Conservation (phyloP, 2,329 filamentous ascomycete species). For the Aspergillus fumigatiaffinis region DNA sequence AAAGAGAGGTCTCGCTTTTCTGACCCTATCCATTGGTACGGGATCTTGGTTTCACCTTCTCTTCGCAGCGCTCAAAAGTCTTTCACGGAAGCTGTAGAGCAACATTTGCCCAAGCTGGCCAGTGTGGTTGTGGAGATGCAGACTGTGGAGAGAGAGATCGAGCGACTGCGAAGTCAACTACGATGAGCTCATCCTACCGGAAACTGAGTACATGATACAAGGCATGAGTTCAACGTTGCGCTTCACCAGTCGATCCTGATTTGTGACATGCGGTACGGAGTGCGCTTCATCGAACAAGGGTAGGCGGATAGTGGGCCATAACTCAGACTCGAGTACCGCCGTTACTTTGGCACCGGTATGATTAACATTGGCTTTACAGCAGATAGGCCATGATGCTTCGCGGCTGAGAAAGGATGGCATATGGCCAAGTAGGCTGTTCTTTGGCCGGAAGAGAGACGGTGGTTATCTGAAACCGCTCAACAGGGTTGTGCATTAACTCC, state of each 20-base stretch:
- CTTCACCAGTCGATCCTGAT: neutral
- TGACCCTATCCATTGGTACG: slow-evolving; percentile 48
- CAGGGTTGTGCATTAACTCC: neutral
- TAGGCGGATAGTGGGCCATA: neutral
- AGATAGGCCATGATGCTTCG: neutral
- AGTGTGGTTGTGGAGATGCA: slow-evolving; percentile 39
- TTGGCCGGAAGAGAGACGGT: no score
- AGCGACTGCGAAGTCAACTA: slow-evolving; percentile 24
- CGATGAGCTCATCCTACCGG: neutral
- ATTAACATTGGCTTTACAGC: neutral
- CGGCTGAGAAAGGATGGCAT: neutral
- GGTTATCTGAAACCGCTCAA: neutral
- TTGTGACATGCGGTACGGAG: neutral
- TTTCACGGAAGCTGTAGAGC: slow-evolving; percentile 39
- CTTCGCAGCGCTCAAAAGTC: slow-evolving; percentile 43
- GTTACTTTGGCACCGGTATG: neutral
- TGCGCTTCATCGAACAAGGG: neutral
- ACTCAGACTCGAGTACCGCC: neutral
- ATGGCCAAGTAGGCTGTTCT: neutral
- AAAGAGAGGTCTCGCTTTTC: slow-evolving; percentile 27
- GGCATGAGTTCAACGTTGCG: neutral
- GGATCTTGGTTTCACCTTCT: slow-evolving; percentile 44
- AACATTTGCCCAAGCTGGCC: slow-evolving; percentile 34
- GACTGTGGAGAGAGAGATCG: slow-evolving; percentile 37
- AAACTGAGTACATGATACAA: neutral